Evolutionary conservation across 2,329 filamentous ascomycete species (phyloP).

Genomic region (Aschersonia sp.): DNA sequence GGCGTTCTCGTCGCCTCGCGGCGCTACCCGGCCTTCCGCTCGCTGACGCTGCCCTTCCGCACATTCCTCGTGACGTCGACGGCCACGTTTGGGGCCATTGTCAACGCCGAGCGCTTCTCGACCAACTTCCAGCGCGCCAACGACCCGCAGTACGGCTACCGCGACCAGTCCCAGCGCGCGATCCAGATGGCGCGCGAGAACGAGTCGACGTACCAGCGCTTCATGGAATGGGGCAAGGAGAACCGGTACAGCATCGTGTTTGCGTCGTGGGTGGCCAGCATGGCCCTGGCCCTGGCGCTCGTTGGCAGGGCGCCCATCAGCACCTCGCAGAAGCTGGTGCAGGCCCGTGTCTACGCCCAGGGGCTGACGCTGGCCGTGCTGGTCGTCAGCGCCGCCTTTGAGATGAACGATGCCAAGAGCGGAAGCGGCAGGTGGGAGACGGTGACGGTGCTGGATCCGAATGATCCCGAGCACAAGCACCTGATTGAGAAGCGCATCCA

Average conservation of each 20-base stretch:
- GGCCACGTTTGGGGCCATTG: slow-evolving; percentile 76
- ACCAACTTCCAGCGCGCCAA: slow-evolving; percentile 51
- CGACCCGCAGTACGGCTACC: slow-evolving; percentile 54
- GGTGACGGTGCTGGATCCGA: slow-evolving; percentile 62
- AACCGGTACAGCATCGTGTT: slow-evolving; percentile 84
- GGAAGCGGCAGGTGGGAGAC: slow-evolving; percentile 75
- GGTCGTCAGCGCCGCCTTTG: slow-evolving; percentile 68
- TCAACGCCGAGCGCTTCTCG: slow-evolving; percentile 62
- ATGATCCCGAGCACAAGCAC: slow-evolving; percentile 70
- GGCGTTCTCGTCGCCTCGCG: slow-evolving; percentile 54
- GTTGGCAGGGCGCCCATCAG: slow-evolving; percentile 65
- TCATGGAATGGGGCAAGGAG: slow-evolving; percentile 58
- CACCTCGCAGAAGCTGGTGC: slow-evolving; percentile 75
- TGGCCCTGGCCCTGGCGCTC: slow-evolving; percentile 58
- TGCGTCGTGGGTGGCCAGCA: slow-evolving; percentile 64
- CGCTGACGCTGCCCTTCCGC: slow-evolving; percentile 78
- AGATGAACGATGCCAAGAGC: slow-evolving; percentile 61
- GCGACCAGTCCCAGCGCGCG: slow-evolving; percentile 44
- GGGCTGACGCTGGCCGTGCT: slow-evolving; percentile 75
- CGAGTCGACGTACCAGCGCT: slow-evolving; percentile 41
- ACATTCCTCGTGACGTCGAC: slow-evolving; percentile 75
- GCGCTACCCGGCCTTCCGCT: slow-evolving; percentile 64
- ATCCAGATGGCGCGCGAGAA: slow-evolving; percentile 38
- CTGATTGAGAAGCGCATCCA: slow-evolving; percentile 78
- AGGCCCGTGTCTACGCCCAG: slow-evolving; percentile 90